Percentiles rank a stretch among this genome's conserved stretches.
phyloP scores from a whole-genome alignment of 495 filamentous ascomycete genomes.

The Annulohypoxylon bovei region DNA sequence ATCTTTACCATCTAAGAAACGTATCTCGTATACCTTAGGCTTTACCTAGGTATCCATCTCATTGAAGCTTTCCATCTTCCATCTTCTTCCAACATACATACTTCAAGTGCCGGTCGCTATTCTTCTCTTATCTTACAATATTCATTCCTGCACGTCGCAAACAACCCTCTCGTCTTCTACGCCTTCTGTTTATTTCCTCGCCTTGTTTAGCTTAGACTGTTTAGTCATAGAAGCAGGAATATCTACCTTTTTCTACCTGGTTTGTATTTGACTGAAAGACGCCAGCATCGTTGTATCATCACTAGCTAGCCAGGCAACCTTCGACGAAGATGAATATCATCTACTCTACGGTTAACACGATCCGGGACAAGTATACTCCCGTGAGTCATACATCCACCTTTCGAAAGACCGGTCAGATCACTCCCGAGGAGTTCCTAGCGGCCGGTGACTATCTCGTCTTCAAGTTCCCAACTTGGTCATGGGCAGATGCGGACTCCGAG shows the following conservation, averaged over 20 bases:
- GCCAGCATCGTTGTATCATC: background rate
- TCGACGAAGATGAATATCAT: slow-evolving; percentile 63
- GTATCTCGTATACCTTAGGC: background rate
- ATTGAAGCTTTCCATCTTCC: background rate
- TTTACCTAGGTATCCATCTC: background rate
- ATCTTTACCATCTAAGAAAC: background rate
- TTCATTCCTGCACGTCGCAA: background rate
- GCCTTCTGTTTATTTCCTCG: background rate
- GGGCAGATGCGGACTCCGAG: slow-evolving; percentile 84
- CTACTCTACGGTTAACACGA: slow-evolving; percentile 83
- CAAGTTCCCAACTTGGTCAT: slow-evolving; percentile 99
- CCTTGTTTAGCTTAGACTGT: background rate
- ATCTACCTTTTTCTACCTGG: background rate
- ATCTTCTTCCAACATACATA: background rate
- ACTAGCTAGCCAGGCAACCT: background rate
- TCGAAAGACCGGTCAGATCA: slow-evolving; percentile 91
- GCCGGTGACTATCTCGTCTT: slow-evolving; percentile 98
- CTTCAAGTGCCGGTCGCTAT: slow-evolving; percentile 10
- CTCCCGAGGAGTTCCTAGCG: slow-evolving; percentile 94
- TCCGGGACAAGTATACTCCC: slow-evolving; percentile 89
- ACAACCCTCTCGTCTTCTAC: background rate
- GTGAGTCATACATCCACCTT: slow-evolving; percentile 92
- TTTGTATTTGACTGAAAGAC: background rate
- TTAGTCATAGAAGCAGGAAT: background rate
- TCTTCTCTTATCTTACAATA: slow-evolving; percentile 7